Percentiles rank a stretch among this genome's conserved stretches.
Evolutionary conservation across 2,329 filamentous ascomycete species (phyloP).

Genomic region (Endoconidiophora laricicola): DNA sequence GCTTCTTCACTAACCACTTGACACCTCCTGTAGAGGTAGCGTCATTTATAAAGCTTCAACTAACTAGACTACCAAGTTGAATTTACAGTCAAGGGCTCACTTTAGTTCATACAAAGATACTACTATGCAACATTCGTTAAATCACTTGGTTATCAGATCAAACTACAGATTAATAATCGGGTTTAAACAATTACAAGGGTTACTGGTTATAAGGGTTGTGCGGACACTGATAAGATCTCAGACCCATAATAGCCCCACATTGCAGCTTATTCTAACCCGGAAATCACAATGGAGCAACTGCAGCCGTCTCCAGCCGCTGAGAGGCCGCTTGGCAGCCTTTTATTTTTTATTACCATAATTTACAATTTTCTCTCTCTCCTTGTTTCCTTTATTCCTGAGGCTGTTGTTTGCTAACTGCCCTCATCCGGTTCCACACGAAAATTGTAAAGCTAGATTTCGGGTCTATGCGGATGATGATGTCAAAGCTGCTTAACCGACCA

Average conservation of each 20-base stretch:
- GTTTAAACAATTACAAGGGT: neutral
- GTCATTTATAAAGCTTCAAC: neutral
- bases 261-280: constrained; percentile 10
- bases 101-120: too few relatives aligned
- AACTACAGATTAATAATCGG: neutral
- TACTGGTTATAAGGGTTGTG: too few relatives aligned
- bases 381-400: too few relatives aligned
- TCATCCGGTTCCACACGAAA: constrained; percentile 10
- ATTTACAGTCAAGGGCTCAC: too few relatives aligned
- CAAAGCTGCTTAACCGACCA: too few relatives aligned
- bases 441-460: neutral
- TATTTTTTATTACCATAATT: neutral
- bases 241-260: constrained; percentile 1
- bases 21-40: too few relatives aligned
- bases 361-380: too few relatives aligned
- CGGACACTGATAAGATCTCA: too few relatives aligned
- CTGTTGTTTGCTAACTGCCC: too few relatives aligned
- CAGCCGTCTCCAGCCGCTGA: constrained; percentile 9
- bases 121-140: too few relatives aligned
- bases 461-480: neutral
- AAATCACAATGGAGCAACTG: constrained; percentile 5
- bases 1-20: neutral
- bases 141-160: too few relatives aligned
- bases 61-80: constrained; percentile 6
- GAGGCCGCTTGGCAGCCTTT: neutral